Percentiles rank a stretch among this genome's conserved stretches.
Conservation (phyloP, 1,284 basidiomycete genomes). For the Neonothopanus nambi region DNA sequence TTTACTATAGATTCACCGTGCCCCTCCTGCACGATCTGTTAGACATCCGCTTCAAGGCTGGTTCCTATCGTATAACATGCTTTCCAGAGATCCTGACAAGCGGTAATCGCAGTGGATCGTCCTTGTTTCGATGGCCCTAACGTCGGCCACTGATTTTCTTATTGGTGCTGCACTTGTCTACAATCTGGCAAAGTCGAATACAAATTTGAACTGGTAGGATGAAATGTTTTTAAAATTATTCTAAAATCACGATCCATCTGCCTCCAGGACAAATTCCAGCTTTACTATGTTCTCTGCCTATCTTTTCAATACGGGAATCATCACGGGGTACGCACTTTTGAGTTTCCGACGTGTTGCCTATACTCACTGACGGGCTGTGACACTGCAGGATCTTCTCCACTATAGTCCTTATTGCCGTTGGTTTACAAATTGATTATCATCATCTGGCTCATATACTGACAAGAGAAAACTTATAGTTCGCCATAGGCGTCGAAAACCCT, state of each 20-base stretch:
- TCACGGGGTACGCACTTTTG: constrained; percentile 7
- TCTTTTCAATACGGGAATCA: constrained; percentile 14
- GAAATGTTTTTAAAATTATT: neutral
- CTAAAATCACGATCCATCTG: neutral
- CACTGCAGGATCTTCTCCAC: constrained; percentile 13
- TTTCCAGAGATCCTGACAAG: neutral
- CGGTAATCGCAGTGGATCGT: neutral
- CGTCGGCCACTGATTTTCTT: constrained; percentile 11
- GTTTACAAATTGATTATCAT: neutral
- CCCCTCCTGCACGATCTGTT: neutral
- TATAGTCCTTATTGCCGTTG: constrained; percentile 10
- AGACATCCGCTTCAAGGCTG: constrained; percentile 3
- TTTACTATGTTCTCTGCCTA: constrained; percentile 14
- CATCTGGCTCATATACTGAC: neutral
- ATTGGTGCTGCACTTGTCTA: constrained; percentile 12
- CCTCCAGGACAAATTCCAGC: constrained; percentile 13
- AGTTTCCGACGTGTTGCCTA: neutral
- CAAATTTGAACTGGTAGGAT: constrained; percentile 13
- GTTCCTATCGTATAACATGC: neutral
- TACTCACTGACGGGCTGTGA: neutral
- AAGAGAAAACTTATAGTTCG: neutral
- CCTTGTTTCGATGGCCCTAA: constrained; percentile 7
- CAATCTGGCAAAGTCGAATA: constrained; percentile 11
- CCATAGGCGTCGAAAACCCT: constrained; percentile 5
- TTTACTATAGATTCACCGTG: constrained; percentile 4